A percentile compares a stretch with the other conserved stretches of the same genome.
These are phyloP conservation scores for Ogataea zsoltii DNA, from an alignment of 805 yeast species.

Conservation along the genomic window DNA sequence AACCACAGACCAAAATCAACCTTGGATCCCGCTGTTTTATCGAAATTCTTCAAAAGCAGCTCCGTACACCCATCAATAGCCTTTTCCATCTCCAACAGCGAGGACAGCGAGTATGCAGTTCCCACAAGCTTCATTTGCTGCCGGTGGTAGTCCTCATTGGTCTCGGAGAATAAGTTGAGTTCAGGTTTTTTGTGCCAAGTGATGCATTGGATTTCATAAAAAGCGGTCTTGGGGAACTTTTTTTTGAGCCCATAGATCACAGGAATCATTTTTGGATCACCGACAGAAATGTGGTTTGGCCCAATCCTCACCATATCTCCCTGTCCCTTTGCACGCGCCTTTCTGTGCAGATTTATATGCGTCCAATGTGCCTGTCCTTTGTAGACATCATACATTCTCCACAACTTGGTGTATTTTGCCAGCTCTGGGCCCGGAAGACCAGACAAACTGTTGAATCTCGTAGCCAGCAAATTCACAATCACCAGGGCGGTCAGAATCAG, in stretches of 20 bases:
- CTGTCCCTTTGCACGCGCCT: constrained; percentile 8
- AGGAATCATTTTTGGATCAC: constrained; percentile 17
- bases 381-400: constrained; percentile 17
- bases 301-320: constrained; percentile 17
- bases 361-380: constrained; percentile 16
- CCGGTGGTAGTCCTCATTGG: constrained; percentile 17
- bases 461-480: constrained; percentile 8
- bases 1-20: constrained; percentile 20
- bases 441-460: constrained; percentile 13
- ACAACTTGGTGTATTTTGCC: constrained; percentile 14
- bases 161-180: constrained; percentile 14
- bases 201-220: constrained; percentile 19
- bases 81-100: constrained; percentile 18
- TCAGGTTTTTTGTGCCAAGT: constrained; percentile 19
- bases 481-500: constrained; percentile 8
- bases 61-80: constrained; percentile 19
- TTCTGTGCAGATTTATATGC: constrained; percentile 13
- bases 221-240: constrained; percentile 12
- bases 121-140: constrained; percentile 20
- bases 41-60: constrained; percentile 13
- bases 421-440: constrained; percentile 16
- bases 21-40: constrained; percentile 1
- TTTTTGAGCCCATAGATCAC: constrained; percentile 17
- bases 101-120: constrained; percentile 16
- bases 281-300: constrained; percentile 17